A percentile compares a stretch with the other conserved stretches of the same genome.
These are phyloP conservation scores for Starmerella stigmatis DNA, from an alignment of 805 yeast species.

Conservation along the genomic window DNA sequence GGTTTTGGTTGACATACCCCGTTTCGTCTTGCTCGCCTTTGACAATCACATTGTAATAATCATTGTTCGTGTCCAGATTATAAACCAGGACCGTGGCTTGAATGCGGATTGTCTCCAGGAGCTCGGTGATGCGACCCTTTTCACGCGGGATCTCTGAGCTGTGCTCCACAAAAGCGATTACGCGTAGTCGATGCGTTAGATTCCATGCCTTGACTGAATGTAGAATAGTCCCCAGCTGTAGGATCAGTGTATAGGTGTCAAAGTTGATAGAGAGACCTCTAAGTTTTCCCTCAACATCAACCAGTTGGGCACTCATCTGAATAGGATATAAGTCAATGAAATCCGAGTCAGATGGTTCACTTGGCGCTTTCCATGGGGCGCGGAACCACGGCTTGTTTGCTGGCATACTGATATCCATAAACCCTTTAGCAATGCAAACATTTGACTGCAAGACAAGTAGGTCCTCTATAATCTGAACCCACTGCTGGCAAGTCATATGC, in stretches of 20 bases:
- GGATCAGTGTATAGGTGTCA: constrained; percentile 87
- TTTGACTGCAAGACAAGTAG: constrained; percentile 78
- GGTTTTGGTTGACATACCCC: constrained; percentile 40
- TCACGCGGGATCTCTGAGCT: constrained; percentile 64
- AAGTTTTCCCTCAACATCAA: constrained; percentile 51
- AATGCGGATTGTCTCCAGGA: constrained; percentile 70
- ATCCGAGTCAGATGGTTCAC: constrained; percentile 29
- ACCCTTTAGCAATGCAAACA: constrained; percentile 89
- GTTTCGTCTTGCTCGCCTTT: constrained; percentile 46
- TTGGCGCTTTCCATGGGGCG: constrained; percentile 24
- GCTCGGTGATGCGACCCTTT: constrained; percentile 44
- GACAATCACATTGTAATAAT: constrained; percentile 63
- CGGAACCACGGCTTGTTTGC: constrained; percentile 20
- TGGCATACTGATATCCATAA: constrained; percentile 59
- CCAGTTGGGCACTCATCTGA: constrained; percentile 82
- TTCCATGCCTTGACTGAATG: constrained; percentile 93
- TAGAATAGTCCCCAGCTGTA: constrained; percentile 87
- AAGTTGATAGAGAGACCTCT: constrained; percentile 76
- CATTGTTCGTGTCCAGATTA: constrained; percentile 50
- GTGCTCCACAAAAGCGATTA: constrained; percentile 82
- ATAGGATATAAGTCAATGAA: constrained; percentile 85
- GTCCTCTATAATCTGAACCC: constrained; percentile 92
- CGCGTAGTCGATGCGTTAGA: constrained; percentile 58
- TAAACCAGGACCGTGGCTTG: constrained; percentile 70
- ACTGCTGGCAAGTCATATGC: constrained; percentile 59